Evolutionary conservation across 179 eudicot genomes (phyloP).

Genomic region (Silene noctiflora): DNA sequence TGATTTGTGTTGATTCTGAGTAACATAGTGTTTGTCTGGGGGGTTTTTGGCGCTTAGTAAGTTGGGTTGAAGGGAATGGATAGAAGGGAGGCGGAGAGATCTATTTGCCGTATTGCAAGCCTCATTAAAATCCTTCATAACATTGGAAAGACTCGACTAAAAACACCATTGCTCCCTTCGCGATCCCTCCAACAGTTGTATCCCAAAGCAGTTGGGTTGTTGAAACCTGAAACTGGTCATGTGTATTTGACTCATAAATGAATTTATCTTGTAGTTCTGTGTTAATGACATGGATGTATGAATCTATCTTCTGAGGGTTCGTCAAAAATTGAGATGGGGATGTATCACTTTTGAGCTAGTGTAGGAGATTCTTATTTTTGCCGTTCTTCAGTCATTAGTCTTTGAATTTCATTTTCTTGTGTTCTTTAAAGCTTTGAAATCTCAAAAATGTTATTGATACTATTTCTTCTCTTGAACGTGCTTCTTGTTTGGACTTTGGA

Average conservation of each 20-base stretch:
- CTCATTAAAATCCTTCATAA: not conserved
- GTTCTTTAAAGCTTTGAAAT: not conserved
- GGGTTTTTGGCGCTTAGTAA: not conserved
- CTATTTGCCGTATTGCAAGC: not conserved
- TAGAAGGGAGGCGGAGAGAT: not conserved
- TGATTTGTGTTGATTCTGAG: not conserved
- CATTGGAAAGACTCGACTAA: no score
- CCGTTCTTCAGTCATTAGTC: not conserved
- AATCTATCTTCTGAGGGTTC: not conserved
- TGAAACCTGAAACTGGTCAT: not conserved
- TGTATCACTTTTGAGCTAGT: not conserved
- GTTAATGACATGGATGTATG: not conserved
- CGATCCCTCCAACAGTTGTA: not conserved
- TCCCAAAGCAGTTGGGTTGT: not conserved
- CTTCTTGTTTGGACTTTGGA: conserved; percentile 6
- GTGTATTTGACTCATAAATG: not conserved
- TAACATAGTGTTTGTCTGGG: not conserved
- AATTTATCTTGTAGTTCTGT: not conserved
- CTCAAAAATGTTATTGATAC: not conserved
- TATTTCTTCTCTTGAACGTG: not conserved
- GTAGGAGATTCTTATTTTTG: not conserved
- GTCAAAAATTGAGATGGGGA: not conserved
- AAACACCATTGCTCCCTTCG: not conserved
- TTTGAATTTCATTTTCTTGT: not conserved
- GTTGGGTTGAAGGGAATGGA: not conserved